phyloP scores from a whole-genome alignment of 1,139 yeast species.

The Suhomyces bribrorum region DNA sequence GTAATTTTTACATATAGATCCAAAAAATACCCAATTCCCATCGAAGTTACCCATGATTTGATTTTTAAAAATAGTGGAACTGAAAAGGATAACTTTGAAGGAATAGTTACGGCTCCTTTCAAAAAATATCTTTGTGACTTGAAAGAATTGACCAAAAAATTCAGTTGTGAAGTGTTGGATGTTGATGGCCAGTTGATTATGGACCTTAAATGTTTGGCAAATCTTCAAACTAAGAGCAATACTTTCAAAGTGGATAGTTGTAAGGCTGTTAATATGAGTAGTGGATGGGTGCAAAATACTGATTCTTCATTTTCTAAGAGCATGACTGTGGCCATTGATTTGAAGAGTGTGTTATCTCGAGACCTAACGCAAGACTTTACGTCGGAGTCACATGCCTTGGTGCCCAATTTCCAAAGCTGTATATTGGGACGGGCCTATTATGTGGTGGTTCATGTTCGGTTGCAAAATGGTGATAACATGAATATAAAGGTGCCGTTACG shows the following conservation, averaged over 20 bases:
- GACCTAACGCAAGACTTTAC: constrained; percentile 15
- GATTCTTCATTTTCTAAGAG: constrained; percentile 6
- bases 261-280: constrained; percentile 12
- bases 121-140: constrained; percentile 18
- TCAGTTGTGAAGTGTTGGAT: constrained; percentile 18
- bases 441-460: constrained; percentile 18
- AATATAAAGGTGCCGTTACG: constrained; percentile 23
- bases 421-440: constrained; percentile 29
- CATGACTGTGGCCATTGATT: constrained; percentile 12
- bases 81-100: constrained; percentile 21
- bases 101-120: constrained; percentile 21
- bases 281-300: not conserved
- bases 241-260: constrained; percentile 17
- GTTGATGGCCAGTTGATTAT: constrained; percentile 18
- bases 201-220: constrained; percentile 25
- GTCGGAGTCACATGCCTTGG: constrained; percentile 20
- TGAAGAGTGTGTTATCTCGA: constrained; percentile 11
- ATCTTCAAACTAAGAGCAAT: constrained; percentile 19
- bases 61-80: constrained; percentile 18
- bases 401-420: constrained; percentile 32
- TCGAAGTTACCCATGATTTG: constrained; percentile 21
- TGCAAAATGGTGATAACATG: constrained; percentile 21
- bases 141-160: constrained; percentile 13
- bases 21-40: constrained; percentile 26
- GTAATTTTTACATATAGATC: constrained; percentile 22